Percentiles rank a stretch among this genome's conserved stretches.
phyloP scores from a whole-genome alignment of 345 rosid species.

The Diplotaxis tenuifolia region DNA sequence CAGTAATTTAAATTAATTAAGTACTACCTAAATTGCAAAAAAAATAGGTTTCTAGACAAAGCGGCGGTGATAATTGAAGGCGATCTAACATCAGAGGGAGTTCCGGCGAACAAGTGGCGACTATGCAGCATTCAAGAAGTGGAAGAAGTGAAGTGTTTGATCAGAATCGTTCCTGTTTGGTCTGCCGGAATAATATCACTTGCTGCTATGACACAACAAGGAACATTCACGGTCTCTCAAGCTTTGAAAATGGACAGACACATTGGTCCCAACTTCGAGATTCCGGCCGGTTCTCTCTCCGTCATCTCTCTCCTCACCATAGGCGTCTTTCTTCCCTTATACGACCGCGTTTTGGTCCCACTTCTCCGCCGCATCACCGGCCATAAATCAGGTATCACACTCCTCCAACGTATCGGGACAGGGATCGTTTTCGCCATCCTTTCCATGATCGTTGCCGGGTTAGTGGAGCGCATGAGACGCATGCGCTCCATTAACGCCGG shows the following conservation, averaged over 20 bases:
- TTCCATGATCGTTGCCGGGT: constrained; percentile 74
- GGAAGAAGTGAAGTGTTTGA: constrained; percentile 66
- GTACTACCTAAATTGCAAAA: not conserved
- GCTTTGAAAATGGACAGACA: constrained; percentile 76
- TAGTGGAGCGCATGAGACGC: constrained; percentile 57
- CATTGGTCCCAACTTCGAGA: constrained; percentile 55
- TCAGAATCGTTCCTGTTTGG: constrained; percentile 57
- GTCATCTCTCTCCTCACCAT: constrained; percentile 78
- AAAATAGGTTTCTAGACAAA: constrained; percentile 60
- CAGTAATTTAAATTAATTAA: too few species aligned
- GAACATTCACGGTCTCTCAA: constrained; percentile 80
- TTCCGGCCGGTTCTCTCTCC: constrained; percentile 80
- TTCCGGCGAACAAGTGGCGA: constrained; percentile 44
- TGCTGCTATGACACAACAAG: constrained; percentile 69
- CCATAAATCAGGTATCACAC: constrained; percentile 69
- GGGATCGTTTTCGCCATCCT: constrained; percentile 64
- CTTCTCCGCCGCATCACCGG: constrained; percentile 54
- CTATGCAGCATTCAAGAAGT: constrained; percentile 64
- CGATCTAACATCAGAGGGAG: constrained; percentile 52
- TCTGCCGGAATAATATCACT: constrained; percentile 58
- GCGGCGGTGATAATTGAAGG: constrained; percentile 54
- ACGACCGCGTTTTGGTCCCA: constrained; percentile 68
- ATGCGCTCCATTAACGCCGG: constrained; percentile 41
- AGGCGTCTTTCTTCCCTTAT: constrained; percentile 42
- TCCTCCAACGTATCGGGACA: constrained; percentile 79